phyloP scores from a whole-genome alignment of 148 eudicot genomes.

The Rhododendron kiyosumense region DNA sequence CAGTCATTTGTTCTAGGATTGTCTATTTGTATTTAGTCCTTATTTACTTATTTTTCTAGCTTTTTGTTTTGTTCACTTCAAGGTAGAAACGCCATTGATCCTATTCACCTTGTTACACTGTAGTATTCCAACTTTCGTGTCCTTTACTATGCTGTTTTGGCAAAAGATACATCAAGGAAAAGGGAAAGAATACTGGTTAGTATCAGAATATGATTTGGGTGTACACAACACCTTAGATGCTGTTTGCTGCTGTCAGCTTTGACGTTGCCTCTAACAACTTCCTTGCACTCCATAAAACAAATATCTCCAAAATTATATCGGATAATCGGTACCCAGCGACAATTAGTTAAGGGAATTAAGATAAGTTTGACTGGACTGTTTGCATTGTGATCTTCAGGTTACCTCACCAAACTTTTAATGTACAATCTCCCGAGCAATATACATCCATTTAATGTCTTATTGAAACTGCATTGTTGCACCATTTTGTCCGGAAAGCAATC shows the following conservation, averaged over 20 bases:
- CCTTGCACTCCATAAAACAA: not conserved
- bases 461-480: too few species aligned
- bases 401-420: not conserved
- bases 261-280: not conserved
- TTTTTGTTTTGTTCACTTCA: not conserved
- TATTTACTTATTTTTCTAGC: not conserved
- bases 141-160: too few species aligned
- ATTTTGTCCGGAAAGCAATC: too few species aligned
- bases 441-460: not conserved
- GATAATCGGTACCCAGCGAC: not conserved
- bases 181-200: not conserved
- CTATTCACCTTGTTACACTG: not conserved
- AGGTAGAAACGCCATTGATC: not conserved
- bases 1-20: not conserved
- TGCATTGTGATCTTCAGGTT: not conserved
- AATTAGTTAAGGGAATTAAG: not conserved
- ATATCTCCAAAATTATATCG: not conserved
- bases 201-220: not conserved
- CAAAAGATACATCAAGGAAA: not conserved
- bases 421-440: not conserved
- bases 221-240: not conserved
- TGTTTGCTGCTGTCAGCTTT: not conserved
- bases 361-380: not conserved
- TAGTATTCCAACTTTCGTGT: not conserved
- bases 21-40: not conserved